Conservation (phyloP, 2,329 filamentous ascomycete genomes). For the Fusarium dimerum region DNA sequence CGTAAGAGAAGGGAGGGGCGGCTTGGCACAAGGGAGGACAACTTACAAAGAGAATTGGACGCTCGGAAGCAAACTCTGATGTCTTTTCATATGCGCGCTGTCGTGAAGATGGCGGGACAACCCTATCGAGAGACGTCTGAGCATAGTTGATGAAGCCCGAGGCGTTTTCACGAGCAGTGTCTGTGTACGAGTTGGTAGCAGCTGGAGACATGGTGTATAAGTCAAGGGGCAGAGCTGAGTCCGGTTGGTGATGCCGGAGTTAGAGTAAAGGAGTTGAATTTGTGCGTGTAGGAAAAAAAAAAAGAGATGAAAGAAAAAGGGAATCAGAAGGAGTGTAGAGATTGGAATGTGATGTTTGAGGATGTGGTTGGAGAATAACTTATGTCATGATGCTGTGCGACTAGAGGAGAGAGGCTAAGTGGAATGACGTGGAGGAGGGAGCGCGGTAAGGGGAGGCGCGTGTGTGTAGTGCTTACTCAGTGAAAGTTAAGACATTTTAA, state of each 20-base stretch:
- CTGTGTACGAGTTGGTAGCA: constrained; percentile 15
- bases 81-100: constrained; percentile 55
- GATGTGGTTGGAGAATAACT: neutral
- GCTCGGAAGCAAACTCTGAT: constrained; percentile 58
- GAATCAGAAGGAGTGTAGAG: neutral
- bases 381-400: neutral
- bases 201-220: constrained; percentile 12
- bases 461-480: neutral
- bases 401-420: neutral
- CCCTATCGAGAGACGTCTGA: constrained; percentile 47
- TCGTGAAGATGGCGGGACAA: constrained; percentile 62
- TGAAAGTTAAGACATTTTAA: too few relatives aligned
- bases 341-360: neutral
- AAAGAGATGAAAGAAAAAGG: neutral
- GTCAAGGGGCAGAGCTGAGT: neutral
- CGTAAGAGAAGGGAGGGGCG: neutral
- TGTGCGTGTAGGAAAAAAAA: neutral
- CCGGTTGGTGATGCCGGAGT: neutral
- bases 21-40: neutral
- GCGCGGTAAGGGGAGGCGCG: neutral
- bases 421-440: neutral
- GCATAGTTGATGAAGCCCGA: constrained; percentile 41
- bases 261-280: neutral
- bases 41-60: constrained; percentile 71
- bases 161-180: constrained; percentile 35